phyloP scores from a whole-genome alignment of 2,329 filamentous ascomycete species.

The Aspergillus costaricaensis region DNA sequence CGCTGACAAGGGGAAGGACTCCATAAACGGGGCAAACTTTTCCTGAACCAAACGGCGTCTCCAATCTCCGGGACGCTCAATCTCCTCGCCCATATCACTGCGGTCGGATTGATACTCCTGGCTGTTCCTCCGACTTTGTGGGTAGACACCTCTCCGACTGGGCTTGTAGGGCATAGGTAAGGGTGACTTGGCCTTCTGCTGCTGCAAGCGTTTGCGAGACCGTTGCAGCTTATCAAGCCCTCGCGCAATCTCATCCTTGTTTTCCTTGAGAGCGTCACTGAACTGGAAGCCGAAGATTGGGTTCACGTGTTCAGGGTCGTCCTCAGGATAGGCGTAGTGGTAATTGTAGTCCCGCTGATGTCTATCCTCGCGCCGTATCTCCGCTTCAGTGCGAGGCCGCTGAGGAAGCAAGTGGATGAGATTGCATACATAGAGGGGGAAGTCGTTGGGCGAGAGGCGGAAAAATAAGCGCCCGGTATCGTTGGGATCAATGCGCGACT shows the following conservation, averaged over 20 bases:
- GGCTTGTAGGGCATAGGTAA: background rate
- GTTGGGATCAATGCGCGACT: background rate
- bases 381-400: background rate
- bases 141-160: background rate
- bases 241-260: slow-evolving; percentile 3
- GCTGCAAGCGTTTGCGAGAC: background rate
- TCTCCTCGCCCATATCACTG: background rate
- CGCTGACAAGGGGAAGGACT: background rate
- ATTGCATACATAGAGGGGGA: slow-evolving; percentile 3
- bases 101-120: background rate
- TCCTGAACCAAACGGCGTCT: slow-evolving; percentile 2
- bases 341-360: background rate
- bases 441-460: slow-evolving; percentile 1
- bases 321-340: background rate
- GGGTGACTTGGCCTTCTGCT: background rate
- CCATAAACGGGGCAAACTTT: slow-evolving; percentile 3
- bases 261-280: background rate
- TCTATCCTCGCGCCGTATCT: slow-evolving; percentile 5
- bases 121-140: background rate
- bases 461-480: slow-evolving; percentile 1
- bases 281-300: slow-evolving; percentile 4
- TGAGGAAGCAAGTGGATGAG: slow-evolving; percentile 1
- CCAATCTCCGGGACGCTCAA: slow-evolving; percentile 1
- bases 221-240: background rate
- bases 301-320: background rate